Evolutionary conservation across 2,329 filamentous ascomycete species (phyloP), one percentile per base, ranked within the genome.

Genomic region (Sporothrix dimorphospora): DNA sequence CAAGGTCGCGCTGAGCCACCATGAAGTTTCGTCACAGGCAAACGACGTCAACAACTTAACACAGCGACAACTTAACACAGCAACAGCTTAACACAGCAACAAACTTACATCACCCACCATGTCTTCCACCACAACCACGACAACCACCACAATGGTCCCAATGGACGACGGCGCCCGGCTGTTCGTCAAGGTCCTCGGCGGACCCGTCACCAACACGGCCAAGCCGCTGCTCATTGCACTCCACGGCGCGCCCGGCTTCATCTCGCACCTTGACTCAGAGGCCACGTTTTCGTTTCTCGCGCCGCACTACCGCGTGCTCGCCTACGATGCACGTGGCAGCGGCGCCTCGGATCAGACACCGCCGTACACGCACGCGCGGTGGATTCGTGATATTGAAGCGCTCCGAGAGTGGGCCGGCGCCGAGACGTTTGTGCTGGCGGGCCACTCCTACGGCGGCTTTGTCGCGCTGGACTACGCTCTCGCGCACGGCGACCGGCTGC

Each of bases 141-240:
- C 45, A 24, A 12, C 38, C 38, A 49, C 42, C 21, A 34, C 65
- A 24, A 30, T 24, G 9, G 65, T 68, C 45, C 21, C 27, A 6
- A 68, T 68, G 65, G 65, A 68, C 24, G 65, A 68, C 27, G 65
- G 65, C 27, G 45, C 45, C 16, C 42, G 27, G 3, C 45, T 68
- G 6, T 53, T 49, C 30, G 65, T 68, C 65, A 68, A 68, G 30
- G 45, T 68, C 24, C 24, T 68, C 21, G 65, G 65, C 27, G 45
- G 45, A 12, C 57, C 57, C 57, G 12, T 61, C 9, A 38, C 40
- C 45, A 51, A 68, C 65, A 51, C 42, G 12, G 65, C 24, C 42
- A 68, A 68, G 45, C 65, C 65, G 19, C 45, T 68, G 12, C 9
- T 68, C 14, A 53, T 68, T 30, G 45, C 65, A 0, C 27, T 68